Evolutionary conservation across 352 stramenopile species (phyloP), one percentile per base, ranked within the genome.

Genomic region (Pythium monospermum): DNA sequence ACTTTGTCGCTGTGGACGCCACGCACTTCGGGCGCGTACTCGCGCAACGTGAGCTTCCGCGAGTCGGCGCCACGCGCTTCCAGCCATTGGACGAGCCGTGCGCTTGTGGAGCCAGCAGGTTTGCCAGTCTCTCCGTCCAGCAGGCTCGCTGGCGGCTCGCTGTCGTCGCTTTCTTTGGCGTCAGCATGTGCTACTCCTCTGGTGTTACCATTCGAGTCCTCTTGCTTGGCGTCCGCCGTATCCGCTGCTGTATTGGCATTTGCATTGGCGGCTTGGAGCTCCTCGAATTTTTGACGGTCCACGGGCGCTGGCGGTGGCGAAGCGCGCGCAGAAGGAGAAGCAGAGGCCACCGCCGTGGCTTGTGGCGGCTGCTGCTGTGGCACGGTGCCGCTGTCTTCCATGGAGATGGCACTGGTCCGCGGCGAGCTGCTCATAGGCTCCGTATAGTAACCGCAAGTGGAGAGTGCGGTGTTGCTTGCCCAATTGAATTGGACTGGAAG

Each of bases 21-120:
- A 16, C 91, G 89, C 49, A 97, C 90, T 58, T 97, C 91, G 15
- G 86, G 83, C 48, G 86, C 88, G 58, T 98, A 98, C 53, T 94
- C 76, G 50, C 94, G 71, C 56, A 93, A 72, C 53, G 59, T 37
- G 15, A 93, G 67, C 58, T 94, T 92, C 57, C 75, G 83, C 21
- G 76, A 78, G 42, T 94, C 83, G 50, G 83, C 83, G 40, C 73
- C 76, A 53, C 71, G 80, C 16, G 46, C 43, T 41, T 87, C 78
- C 4, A 94, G 76, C 83, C 83, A 94, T 39, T 77, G 61, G 41
- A 90, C 78, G 16, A 94, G 66, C 43, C 87, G 76, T 30, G 64
- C 72, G 11, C 81, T 76, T 13, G 83, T 71, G 2, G 66, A 71
- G 46, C 85, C 80, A 19, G 62, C 49, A 6, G 44, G 49, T 22